Evolutionary conservation across 1,284 basidiomycete species (phyloP).

Genomic region (Peniophora sp.): DNA sequence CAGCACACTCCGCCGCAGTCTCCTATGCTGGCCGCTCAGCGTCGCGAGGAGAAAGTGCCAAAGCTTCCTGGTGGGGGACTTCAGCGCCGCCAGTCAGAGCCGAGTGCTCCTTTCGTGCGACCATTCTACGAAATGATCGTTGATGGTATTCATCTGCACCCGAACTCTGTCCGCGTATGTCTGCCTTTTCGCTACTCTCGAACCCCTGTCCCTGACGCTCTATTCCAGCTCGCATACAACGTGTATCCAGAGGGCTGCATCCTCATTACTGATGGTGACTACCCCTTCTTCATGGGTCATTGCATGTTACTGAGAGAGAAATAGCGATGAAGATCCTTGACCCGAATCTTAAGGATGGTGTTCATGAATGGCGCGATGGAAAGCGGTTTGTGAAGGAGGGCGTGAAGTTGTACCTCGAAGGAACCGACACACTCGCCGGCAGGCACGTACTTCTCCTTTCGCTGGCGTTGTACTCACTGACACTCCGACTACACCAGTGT

Average conservation of each 20-base stretch:
- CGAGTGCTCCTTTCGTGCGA: constrained; percentile 42
- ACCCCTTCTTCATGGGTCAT: constrained; percentile 6
- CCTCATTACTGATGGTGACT: constrained; percentile 82
- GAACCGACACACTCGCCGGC: constrained; percentile 82
- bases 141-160: constrained; percentile 87
- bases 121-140: constrained; percentile 88
- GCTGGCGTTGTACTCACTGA: not conserved
- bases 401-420: constrained; percentile 73
- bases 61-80: constrained; percentile 1
- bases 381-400: constrained; percentile 76
- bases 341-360: constrained; percentile 74
- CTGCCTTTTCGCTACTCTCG: too few species aligned
- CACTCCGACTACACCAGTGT: constrained; percentile 37
- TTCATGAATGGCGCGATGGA: constrained; percentile 82
- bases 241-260: constrained; percentile 80
- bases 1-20: constrained; percentile 53
- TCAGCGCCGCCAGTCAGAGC: constrained; percentile 12
- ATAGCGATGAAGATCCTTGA: constrained; percentile 83
- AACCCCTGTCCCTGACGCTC: not conserved
- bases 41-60: constrained; percentile 4
- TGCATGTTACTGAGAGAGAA: constrained; percentile 1
- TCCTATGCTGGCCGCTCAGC: constrained; percentile 25
- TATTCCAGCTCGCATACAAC: constrained; percentile 68
- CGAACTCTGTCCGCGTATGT: constrained; percentile 77
- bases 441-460: constrained; percentile 34